phyloP scores from a whole-genome alignment of 371 early-diverging fungal genomes.

The Blakeslea trispora region DNA sequence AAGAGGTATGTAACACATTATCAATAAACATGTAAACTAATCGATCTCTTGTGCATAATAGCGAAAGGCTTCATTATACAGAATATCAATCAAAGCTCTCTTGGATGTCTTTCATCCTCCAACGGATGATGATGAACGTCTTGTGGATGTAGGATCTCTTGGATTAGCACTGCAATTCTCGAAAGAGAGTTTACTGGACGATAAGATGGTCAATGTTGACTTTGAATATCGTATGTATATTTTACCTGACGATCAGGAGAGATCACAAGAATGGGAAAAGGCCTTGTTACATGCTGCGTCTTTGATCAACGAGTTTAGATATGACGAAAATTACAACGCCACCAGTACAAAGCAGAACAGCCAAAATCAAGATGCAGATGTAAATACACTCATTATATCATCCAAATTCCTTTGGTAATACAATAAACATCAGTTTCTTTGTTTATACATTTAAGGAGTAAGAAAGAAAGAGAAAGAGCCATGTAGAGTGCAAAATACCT shows the following conservation, averaged over 20 bases:
- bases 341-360: background rate
- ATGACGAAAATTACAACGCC: conserved; percentile 14
- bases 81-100: conserved; percentile 35
- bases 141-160: conserved; percentile 45
- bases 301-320: conserved; percentile 22
- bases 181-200: conserved; percentile 14
- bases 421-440: background rate
- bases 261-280: conserved; percentile 38
- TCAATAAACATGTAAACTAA: background rate
- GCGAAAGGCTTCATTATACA: conserved; percentile 30
- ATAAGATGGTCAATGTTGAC: conserved; percentile 12
- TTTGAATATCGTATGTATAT: conserved; percentile 49
- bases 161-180: conserved; percentile 48
- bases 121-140: conserved; percentile 45
- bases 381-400: conserved; percentile 13
- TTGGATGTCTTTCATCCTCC: conserved; percentile 40
- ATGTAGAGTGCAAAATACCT: too few species aligned
- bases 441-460: background rate
- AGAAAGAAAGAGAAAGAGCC: background rate
- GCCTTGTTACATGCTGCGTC: conserved; percentile 28
- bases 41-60: conserved; percentile 6
- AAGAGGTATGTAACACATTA: conserved; percentile 26
- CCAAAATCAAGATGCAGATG: background rate
- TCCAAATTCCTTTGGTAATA: conserved; percentile 24
- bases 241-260: conserved; percentile 36